Conservation (phyloP, 495 filamentous ascomycete species). For the Parmelia sp. region DNA sequence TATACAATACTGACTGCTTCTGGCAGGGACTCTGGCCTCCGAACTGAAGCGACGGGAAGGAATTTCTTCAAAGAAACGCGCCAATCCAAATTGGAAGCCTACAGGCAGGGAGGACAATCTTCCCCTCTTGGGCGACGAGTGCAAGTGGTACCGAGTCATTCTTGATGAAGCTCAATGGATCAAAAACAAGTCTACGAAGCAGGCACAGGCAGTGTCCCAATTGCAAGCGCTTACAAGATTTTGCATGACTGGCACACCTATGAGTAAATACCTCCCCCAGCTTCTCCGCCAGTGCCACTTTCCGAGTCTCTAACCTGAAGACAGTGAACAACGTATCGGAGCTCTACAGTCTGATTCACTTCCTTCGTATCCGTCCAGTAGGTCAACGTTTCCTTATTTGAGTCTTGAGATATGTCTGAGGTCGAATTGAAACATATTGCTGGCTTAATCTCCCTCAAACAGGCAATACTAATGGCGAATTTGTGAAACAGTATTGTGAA, state of each 20-base stretch:
- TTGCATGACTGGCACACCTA: conserved; percentile 89
- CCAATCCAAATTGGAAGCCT: conserved; percentile 30
- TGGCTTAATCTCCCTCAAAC: not conserved
- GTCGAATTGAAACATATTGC: not conserved
- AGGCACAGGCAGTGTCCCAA: conserved; percentile 53
- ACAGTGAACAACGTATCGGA: conserved; percentile 67
- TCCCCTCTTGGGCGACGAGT: conserved; percentile 57
- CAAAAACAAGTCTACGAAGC: conserved; percentile 73
- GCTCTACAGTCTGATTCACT: conserved; percentile 74
- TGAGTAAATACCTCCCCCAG: conserved; percentile 40
- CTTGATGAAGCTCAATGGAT: conserved; percentile 93
- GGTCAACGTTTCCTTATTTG: conserved; percentile 28
- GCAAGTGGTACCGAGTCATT: conserved; percentile 76
- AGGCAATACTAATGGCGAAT: not conserved
- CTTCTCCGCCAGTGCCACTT: not conserved
- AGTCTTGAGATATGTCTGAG: not conserved
- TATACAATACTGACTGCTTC: not conserved
- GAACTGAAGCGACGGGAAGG: conserved; percentile 57
- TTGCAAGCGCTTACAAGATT: conserved; percentile 64
- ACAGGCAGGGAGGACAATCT: conserved; percentile 32
- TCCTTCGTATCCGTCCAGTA: conserved; percentile 50
- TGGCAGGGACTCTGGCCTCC: conserved; percentile 56
- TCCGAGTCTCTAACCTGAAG: not conserved
- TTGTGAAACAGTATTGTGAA: conserved; percentile 60
- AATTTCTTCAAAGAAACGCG: conserved; percentile 32